Evolutionary conservation across 2,329 filamentous ascomycete genomes (phyloP).

Genomic region (Cladobotryum mycophilum): DNA sequence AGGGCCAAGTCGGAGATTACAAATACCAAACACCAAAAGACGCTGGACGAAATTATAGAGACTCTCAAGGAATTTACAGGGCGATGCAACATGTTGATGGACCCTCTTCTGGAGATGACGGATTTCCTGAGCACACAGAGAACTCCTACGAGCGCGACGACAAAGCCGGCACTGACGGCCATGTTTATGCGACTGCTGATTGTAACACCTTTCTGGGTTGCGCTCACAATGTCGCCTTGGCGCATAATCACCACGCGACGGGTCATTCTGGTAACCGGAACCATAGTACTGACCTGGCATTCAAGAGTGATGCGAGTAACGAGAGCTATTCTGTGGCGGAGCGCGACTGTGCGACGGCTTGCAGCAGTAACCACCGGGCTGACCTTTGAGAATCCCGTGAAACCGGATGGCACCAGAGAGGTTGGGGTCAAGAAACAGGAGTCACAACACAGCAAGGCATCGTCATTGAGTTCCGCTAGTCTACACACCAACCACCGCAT

Average conservation of each 20-base stretch:
- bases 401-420: slow-evolving; percentile 17
- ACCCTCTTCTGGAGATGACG: slow-evolving; percentile 81
- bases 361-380: slow-evolving; percentile 75
- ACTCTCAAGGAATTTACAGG: slow-evolving; percentile 85
- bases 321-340: slow-evolving; percentile 86
- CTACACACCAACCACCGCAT: slow-evolving; percentile 23
- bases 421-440: slow-evolving; percentile 21
- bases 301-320: slow-evolving; percentile 79
- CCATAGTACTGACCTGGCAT: slow-evolving; percentile 84
- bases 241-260: slow-evolving; percentile 81
- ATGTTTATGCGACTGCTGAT: slow-evolving; percentile 85
- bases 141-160: slow-evolving; percentile 86
- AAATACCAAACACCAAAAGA: slow-evolving; percentile 79
- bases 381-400: slow-evolving; percentile 52
- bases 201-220: slow-evolving; percentile 81
- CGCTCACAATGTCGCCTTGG: slow-evolving; percentile 73
- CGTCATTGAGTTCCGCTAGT: slow-evolving; percentile 15
- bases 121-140: slow-evolving; percentile 90
- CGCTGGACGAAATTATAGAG: slow-evolving; percentile 93
- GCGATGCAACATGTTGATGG: slow-evolving; percentile 84
- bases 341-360: slow-evolving; percentile 62
- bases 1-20: slow-evolving; percentile 50
- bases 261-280: slow-evolving; percentile 79
- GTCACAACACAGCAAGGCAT: slow-evolving; percentile 41
- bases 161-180: slow-evolving; percentile 79